Conservation (phyloP, 441 rosid species). For the Monsonia emarginata region DNA sequence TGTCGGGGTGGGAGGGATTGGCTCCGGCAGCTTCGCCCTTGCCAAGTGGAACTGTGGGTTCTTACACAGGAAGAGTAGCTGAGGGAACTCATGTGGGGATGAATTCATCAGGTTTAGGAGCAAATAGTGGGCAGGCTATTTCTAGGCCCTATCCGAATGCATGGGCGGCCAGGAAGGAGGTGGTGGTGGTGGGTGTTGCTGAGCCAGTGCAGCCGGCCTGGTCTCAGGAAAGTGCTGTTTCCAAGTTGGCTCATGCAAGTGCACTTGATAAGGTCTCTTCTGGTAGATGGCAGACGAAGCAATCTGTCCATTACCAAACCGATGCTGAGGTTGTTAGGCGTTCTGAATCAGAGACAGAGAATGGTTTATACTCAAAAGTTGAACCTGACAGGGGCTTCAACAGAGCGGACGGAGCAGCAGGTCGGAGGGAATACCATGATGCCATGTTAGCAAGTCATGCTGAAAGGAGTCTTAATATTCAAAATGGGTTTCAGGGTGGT, state of each 20-base stretch:
- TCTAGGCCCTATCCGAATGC: constrained; percentile 42
- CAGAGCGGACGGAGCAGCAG: constrained; percentile 26
- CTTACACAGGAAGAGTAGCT: constrained; percentile 32
- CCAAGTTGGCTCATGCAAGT: constrained; percentile 57
- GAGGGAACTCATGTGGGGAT: constrained; percentile 24
- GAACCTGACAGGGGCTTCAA: constrained; percentile 23
- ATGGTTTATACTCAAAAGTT: constrained; percentile 20
- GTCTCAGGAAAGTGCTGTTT: constrained; percentile 38
- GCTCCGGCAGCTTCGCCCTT: constrained; percentile 15
- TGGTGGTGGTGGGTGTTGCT: constrained; percentile 20
- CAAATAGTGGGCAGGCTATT: constrained; percentile 23
- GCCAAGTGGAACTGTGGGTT: constrained; percentile 22
- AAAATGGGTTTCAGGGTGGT: constrained; percentile 32
- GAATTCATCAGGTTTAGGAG: constrained; percentile 24
- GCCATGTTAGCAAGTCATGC: constrained; percentile 23
- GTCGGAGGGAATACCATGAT: constrained; percentile 29
- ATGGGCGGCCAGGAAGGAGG: constrained; percentile 55
- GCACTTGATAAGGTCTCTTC: constrained; percentile 70
- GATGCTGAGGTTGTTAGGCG: constrained; percentile 42
- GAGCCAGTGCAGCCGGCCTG: constrained; percentile 40
- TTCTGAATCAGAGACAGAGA: constrained; percentile 29
- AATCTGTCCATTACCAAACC: constrained; percentile 26
- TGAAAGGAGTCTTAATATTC: constrained; percentile 29
- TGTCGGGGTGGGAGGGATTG: constrained; percentile 15
- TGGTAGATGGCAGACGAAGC: constrained; percentile 69